Conservation (phyloP, 2,329 filamentous ascomycete genomes). For the Fusarium sp. region DNA sequence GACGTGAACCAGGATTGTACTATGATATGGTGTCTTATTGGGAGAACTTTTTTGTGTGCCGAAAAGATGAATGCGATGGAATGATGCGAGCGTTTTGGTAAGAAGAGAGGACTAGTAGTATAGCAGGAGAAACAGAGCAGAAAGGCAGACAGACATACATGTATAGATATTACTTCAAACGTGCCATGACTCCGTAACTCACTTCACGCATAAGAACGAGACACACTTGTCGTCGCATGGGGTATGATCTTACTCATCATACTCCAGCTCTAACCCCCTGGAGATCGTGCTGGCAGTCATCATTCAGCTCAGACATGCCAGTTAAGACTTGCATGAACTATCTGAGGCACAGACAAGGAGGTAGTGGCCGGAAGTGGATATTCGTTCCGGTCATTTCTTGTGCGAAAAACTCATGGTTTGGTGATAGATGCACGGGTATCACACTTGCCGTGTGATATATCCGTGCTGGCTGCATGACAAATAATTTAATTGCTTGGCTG, state of each 20-base stretch:
- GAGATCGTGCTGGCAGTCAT: constrained; percentile 11
- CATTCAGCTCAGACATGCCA: not conserved
- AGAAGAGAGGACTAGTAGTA: constrained; percentile 1
- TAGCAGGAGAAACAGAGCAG: constrained; percentile 24
- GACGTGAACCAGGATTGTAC: constrained; percentile 18
- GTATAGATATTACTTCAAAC: constrained; percentile 11
- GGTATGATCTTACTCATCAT: not conserved
- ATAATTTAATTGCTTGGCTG: constrained; percentile 1
- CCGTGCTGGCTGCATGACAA: constrained; percentile 10
- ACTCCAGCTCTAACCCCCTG: not conserved
- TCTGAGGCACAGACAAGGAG: constrained; percentile 9
- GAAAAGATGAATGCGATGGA: constrained; percentile 22
- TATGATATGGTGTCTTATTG: constrained; percentile 24
- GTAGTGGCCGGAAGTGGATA: not conserved
- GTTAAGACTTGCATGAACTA: constrained; percentile 22
- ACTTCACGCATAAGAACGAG: not conserved
- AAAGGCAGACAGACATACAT: not conserved
- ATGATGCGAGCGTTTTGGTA: constrained; percentile 6
- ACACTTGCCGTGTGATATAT: constrained; percentile 16
- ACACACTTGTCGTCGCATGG: not conserved
- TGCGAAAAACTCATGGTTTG: not conserved
- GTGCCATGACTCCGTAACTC: constrained; percentile 1
- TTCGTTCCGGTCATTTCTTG: constrained; percentile 2
- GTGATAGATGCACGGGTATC: constrained; percentile 19
- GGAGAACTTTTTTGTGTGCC: constrained; percentile 13